Evolutionary conservation across 2,329 filamentous ascomycete genomes (phyloP).

Genomic region (Trichoderma sp.): DNA sequence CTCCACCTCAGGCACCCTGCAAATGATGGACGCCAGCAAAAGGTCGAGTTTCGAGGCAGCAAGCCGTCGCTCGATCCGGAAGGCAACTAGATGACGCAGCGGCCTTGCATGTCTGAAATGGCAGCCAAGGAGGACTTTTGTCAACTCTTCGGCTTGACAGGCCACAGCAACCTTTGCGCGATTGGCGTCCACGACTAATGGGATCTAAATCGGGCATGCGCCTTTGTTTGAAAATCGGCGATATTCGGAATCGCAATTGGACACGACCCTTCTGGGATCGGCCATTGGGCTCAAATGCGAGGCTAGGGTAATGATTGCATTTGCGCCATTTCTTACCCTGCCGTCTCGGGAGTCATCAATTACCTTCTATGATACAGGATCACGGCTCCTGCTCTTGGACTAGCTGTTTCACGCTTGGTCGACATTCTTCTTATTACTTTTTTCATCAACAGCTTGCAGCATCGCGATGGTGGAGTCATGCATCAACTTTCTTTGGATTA

Average conservation of each 20-base stretch:
- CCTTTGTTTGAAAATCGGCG: not conserved
- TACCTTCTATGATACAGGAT: not conserved
- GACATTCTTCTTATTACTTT: not conserved
- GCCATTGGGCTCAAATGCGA: not conserved
- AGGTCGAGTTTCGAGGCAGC: not conserved
- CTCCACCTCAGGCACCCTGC: too few species aligned
- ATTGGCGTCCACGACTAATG: not conserved
- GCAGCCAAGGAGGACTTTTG: not conserved
- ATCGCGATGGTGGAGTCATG: constrained; percentile 26
- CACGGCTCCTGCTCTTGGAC: constrained; percentile 20
- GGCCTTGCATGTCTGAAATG: constrained; percentile 14
- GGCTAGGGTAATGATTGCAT: constrained; percentile 1
- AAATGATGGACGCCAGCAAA: constrained; percentile 6
- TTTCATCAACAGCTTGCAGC: not conserved
- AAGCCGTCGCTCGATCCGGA: constrained; percentile 17
- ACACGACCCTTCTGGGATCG: not conserved
- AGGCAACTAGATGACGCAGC: constrained; percentile 19
- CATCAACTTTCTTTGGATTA: constrained; percentile 9
- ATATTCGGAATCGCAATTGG: not conserved
- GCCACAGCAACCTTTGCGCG: constrained; percentile 4
- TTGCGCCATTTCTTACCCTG: constrained; percentile 25
- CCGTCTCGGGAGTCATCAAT: not conserved
- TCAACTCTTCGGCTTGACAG: constrained; percentile 8
- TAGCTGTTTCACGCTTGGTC: constrained; percentile 4
- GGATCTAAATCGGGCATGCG: not conserved